Conservation (phyloP, 495 filamentous ascomycete species). For the Schizothecium vesticola region DNA sequence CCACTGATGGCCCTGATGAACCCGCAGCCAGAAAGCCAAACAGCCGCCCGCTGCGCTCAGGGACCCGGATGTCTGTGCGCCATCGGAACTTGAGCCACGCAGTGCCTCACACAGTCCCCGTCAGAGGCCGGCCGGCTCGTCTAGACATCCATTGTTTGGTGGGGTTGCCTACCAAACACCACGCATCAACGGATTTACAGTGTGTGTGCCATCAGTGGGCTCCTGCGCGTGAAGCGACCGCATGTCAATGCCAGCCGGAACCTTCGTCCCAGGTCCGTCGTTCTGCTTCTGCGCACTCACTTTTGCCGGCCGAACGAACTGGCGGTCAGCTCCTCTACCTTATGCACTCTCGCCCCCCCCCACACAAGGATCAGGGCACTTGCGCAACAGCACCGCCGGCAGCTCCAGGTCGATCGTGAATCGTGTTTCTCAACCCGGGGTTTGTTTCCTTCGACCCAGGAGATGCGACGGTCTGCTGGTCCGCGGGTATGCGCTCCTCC, state of each 20-base stretch:
- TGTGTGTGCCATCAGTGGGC: constrained; percentile 15
- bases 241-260: constrained; percentile 15
- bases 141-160: constrained; percentile 18
- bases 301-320: constrained; percentile 22
- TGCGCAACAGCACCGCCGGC: constrained; percentile 18
- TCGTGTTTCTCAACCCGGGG: constrained; percentile 19
- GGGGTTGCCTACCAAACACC: constrained; percentile 24
- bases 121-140: constrained; percentile 17
- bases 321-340: constrained; percentile 28
- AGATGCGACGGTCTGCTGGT: constrained; percentile 10
- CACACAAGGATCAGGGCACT: constrained; percentile 27
- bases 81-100: constrained; percentile 22
- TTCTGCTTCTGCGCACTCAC: constrained; percentile 1
- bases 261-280: constrained; percentile 4
- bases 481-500: constrained; percentile 2
- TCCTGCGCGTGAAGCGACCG: constrained; percentile 13
- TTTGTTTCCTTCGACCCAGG: constrained; percentile 8
- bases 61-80: constrained; percentile 26
- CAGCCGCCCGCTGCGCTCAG: constrained; percentile 1
- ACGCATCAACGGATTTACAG: constrained; percentile 20
- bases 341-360: constrained; percentile 16
- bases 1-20: not conserved
- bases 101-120: constrained; percentile 21
- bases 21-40: constrained; percentile 3
- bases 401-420: constrained; percentile 25